phyloP scores from a whole-genome alignment of 2,329 filamentous ascomycete species.

The Colletotrichum sp. region DNA sequence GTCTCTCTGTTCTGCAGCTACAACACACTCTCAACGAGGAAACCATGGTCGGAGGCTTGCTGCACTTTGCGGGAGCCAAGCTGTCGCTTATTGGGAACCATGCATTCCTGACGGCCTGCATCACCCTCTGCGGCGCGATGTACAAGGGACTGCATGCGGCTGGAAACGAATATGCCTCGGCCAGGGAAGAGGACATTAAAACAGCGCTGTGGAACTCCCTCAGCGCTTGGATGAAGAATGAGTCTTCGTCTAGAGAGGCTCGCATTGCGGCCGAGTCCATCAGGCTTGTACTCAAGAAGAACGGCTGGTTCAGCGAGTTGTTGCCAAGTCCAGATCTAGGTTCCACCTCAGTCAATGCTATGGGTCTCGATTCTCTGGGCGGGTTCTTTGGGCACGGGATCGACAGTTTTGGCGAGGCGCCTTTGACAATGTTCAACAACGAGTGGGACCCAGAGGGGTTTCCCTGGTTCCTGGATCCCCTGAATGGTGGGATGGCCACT shows the following conservation, averaged over 20 bases:
- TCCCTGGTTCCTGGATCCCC: neutral
- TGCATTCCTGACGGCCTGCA: slow-evolving; percentile 26
- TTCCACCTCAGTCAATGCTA: neutral
- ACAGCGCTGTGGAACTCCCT: neutral
- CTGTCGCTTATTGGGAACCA: slow-evolving; percentile 23
- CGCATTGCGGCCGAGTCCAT: neutral
- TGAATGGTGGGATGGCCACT: neutral
- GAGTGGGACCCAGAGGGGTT: neutral
- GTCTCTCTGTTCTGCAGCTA: slow-evolving; percentile 25
- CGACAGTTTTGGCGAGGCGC: neutral
- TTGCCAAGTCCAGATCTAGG: neutral
- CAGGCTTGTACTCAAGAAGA: neutral
- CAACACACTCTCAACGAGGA: slow-evolving; percentile 29
- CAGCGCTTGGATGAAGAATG: neutral
- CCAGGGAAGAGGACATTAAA: neutral
- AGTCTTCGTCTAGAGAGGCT: neutral
- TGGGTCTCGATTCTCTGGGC: neutral
- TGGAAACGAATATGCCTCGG: neutral
- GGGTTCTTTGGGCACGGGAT: neutral
- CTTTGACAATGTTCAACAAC: neutral
- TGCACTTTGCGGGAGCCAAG: slow-evolving; percentile 24
- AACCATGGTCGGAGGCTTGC: slow-evolving; percentile 22
- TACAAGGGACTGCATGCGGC: neutral
- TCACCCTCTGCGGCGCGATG: slow-evolving; percentile 22
- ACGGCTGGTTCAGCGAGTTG: neutral